These are phyloP conservation scores for Anacardium occidentale DNA, from an alignment of 345 rosid genomes.

Conservation along the genomic window DNA sequence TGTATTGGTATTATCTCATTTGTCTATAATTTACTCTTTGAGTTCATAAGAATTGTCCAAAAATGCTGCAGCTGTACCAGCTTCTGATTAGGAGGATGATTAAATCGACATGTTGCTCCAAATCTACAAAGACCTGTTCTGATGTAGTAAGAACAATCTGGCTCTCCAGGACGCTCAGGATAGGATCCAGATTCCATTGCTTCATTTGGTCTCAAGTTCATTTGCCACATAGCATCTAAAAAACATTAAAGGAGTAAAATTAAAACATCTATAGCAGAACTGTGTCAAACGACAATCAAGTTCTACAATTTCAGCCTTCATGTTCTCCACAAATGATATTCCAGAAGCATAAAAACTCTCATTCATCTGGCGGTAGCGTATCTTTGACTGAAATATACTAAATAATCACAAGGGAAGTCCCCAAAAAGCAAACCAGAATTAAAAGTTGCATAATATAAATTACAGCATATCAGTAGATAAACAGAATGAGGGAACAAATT, in stretches of 20 bases:
- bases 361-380: not conserved
- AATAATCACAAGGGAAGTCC: not conserved
- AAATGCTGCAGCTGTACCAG: conserved; percentile 55
- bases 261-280: conserved; percentile 18
- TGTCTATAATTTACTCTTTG: conserved; percentile 5
- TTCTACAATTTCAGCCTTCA: not conserved
- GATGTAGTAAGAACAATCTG: conserved; percentile 92
- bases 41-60: conserved; percentile 19
- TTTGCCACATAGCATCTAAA: conserved; percentile 90
- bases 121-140: conserved; percentile 98
- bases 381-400: not conserved
- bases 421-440: not conserved
- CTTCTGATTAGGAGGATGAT: conserved; percentile 84
- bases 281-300: conserved; percentile 6
- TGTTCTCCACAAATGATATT: not conserved
- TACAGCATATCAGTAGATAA: not conserved
- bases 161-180: conserved; percentile 94
- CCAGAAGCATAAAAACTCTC: not conserved
- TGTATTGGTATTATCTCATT: conserved; percentile 16
- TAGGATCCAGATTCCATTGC: conserved; percentile 66
- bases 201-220: conserved; percentile 71
- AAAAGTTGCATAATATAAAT: not conserved
- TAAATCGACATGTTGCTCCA: conserved; percentile 63
- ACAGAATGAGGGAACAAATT: not conserved
- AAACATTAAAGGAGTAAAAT: conserved; percentile 23